Conservation (phyloP, 768 basidiomycete genomes). For the Ephemerocybe angulata region DNA sequence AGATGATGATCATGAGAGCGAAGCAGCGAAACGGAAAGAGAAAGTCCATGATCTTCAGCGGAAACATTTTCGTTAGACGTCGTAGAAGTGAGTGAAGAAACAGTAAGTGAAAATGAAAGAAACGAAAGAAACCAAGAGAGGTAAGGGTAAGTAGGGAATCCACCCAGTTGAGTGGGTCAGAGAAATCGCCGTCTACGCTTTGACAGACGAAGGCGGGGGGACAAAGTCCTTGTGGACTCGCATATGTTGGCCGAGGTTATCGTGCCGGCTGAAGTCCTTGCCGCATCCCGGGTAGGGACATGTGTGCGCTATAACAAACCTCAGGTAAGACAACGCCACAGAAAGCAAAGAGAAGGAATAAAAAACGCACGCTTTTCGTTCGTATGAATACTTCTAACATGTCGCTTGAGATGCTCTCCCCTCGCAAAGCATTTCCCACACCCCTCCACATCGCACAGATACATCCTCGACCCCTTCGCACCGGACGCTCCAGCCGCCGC, state of each 20-base stretch:
- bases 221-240: constrained; percentile 65
- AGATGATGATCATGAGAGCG: no score
- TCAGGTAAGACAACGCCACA: constrained; percentile 9
- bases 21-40: background rate
- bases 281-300: constrained; percentile 78
- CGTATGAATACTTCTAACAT: constrained; percentile 85
- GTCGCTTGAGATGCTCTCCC: constrained; percentile 87
- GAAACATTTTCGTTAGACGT: no score
- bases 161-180: no score
- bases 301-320: constrained; percentile 56
- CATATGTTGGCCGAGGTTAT: constrained; percentile 88
- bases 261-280: constrained; percentile 83
- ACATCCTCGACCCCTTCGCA: constrained; percentile 43
- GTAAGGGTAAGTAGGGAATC: constrained; percentile 10
- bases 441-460: constrained; percentile 73
- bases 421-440: constrained; percentile 88
- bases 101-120: background rate
- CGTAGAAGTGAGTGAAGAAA: no score
- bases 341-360: constrained; percentile 9
- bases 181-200: no score
- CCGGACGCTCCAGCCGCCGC: constrained; percentile 35
- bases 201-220: constrained; percentile 19
- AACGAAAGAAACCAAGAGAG: constrained; percentile 10
- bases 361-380: constrained; percentile 80
- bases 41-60: no score